Conservation (phyloP, 2,329 filamentous ascomycete species). For the Paecilomyces formosus region DNA sequence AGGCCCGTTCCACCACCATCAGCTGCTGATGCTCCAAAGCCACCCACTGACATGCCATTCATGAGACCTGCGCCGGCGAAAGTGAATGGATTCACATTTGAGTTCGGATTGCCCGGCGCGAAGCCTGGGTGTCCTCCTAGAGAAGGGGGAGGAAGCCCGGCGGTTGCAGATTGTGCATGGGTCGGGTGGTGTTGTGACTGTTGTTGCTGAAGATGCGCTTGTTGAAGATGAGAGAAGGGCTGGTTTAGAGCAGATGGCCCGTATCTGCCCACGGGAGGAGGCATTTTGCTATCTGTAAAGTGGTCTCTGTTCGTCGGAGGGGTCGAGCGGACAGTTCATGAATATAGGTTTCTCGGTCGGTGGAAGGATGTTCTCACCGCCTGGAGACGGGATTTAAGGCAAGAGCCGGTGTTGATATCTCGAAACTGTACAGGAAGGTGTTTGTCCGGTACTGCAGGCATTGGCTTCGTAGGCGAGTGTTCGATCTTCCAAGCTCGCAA, state of each 20-base stretch:
- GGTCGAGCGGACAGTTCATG: conserved; percentile 11
- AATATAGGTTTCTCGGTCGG: conserved; percentile 6
- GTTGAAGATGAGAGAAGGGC: conserved; percentile 52
- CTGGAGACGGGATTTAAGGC: neutral
- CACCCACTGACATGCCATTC: conserved; percentile 52
- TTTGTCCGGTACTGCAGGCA: neutral
- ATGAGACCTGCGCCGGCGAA: conserved; percentile 40
- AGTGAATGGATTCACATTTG: conserved; percentile 60
- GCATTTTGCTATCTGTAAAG: conserved; percentile 38
- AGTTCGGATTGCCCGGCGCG: conserved; percentile 54
- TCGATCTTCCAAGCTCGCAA: conserved; percentile 14
- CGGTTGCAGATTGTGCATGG: conserved; percentile 38
- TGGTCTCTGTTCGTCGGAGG: conserved; percentile 8
- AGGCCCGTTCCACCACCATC: conserved; percentile 59
- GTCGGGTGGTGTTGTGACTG: conserved; percentile 35
- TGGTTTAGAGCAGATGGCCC: conserved; percentile 51
- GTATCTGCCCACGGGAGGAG: conserved; percentile 53
- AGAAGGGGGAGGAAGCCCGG: conserved; percentile 47
- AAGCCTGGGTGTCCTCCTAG: conserved; percentile 65
- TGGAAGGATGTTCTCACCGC: neutral
- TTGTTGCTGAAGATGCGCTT: conserved; percentile 40
- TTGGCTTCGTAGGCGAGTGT: conserved; percentile 10
- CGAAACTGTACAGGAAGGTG: neutral
- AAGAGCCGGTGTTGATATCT: neutral
- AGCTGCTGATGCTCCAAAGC: conserved; percentile 50